Base-by-base conservation (phyloP, 192 early-diverging fungal genomes). In the Powellomyces hirtus region DNA sequence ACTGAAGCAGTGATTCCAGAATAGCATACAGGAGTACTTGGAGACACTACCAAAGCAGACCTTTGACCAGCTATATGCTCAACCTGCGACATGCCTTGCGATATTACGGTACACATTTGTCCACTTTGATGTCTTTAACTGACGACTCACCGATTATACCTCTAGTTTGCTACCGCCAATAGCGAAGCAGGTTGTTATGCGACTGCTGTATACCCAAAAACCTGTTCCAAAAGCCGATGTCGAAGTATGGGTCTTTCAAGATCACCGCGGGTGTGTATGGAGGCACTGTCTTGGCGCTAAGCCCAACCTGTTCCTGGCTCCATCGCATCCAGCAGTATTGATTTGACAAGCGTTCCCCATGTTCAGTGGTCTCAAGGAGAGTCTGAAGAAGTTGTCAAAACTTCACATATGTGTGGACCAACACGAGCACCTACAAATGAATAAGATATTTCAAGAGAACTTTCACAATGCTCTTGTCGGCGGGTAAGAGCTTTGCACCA, bases 11-110 rank as follows among this genome's bases (percentile, higher is more conserved):
- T 16, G 46, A 5, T 14, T 14, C 26, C 46, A 72, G 71, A 59
- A 40, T 45, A 59, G 38, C 33, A 69, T 77, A 16, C 50, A 49
- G n/a, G 60, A 59, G 14, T 75, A 77, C 55, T 56, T 83, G 20
- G 62, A 83, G 56, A 49, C 57, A 24, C 83, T 98, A 37, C 91
- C 92, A 1, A 74, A 81, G 27, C 77, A 82, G 62, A 93, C 89
- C 31, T 87, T 92, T 70, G 84, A 89, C 29, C 76, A 88, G 0
- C 81, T 98, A 26, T 98, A 94, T 66, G 80, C 87, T 36, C 91
- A 92, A 50, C 94, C 96, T 10, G 91, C 94, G 34, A 95, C 96
- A 64, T 96, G 94, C 74, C 84, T 96, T 29, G 93, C 93, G 24
- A 90, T 95, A 40, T 92, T 96, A 53, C 84, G 94, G 90, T 90